A percentile compares a stretch with the other conserved stretches of the same genome.
phyloP scores from a whole-genome alignment of 129 eudicot species.

The Calendula officinalis region DNA sequence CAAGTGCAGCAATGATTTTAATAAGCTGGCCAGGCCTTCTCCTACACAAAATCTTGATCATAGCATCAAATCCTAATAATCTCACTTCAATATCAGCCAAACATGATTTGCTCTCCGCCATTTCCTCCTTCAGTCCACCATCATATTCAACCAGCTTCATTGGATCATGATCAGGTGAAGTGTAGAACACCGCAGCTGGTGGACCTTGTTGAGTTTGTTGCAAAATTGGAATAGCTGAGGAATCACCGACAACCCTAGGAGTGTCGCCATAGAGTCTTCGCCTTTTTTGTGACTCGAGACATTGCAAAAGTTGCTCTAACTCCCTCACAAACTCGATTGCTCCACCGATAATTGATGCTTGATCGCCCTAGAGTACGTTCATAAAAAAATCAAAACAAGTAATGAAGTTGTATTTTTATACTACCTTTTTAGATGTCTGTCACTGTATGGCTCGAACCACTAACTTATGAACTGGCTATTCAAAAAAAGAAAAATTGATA shows the following conservation, averaged over 20 bases:
- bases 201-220: constrained; percentile 45
- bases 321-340: constrained; percentile 95
- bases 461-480: too few species aligned
- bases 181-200: constrained; percentile 25
- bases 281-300: constrained; percentile 93
- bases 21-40: constrained; percentile 91
- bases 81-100: constrained; percentile 92
- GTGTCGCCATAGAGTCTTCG: constrained; percentile 73
- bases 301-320: constrained; percentile 84
- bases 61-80: constrained; percentile 75
- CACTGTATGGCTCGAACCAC: too few species aligned
- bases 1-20: constrained; percentile 73
- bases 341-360: constrained; percentile 91
- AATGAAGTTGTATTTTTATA: neutral
- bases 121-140: constrained; percentile 58
- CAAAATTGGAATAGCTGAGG: constrained; percentile 32
- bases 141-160: constrained; percentile 48
- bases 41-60: constrained; percentile 87
- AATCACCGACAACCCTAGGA: constrained; percentile 40
- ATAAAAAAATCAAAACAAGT: neutral
- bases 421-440: too few species aligned
- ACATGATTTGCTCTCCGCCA: constrained; percentile 83
- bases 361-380: constrained; percentile 63
- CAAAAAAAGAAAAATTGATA: too few species aligned
- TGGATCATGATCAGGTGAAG: constrained; percentile 39